These are phyloP conservation scores for Citrus australasica DNA, from an alignment of 345 rosid species.

Conservation along the genomic window DNA sequence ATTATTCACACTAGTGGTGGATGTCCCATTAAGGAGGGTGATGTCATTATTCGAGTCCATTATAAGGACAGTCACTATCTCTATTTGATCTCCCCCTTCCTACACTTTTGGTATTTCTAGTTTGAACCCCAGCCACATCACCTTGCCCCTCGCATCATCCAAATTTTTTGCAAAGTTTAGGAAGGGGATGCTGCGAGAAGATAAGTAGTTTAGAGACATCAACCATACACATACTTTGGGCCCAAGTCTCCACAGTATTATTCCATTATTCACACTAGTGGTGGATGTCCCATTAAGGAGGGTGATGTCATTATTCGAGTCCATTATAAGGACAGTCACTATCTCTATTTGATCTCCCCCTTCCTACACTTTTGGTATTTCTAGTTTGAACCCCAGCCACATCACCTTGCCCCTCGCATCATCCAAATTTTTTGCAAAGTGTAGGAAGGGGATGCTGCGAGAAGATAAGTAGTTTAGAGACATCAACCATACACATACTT, in stretches of 20 bases:
- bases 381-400: not conserved
- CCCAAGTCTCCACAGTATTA: not conserved
- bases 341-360: not conserved
- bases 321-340: too few species aligned
- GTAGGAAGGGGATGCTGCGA: constrained; percentile 6
- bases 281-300: too few species aligned
- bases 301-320: too few species aligned
- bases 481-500: constrained; percentile 18
- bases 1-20: too few species aligned
- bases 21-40: too few species aligned
- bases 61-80: too few species aligned
- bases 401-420: not conserved
- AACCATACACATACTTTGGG: constrained; percentile 12
- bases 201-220: constrained; percentile 1
- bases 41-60: too few species aligned
- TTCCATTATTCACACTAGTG: constrained; percentile 7
- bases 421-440: not conserved
- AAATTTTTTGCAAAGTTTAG: not conserved
- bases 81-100: too few species aligned
- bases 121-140: constrained; percentile 5
- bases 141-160: not conserved
- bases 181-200: constrained; percentile 4
- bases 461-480: not conserved
- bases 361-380: too few species aligned
- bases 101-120: not conserved